phyloP scores from a whole-genome alignment of 228 moss, liverwort and hornwort species.

The Sphagnum fallax region DNA sequence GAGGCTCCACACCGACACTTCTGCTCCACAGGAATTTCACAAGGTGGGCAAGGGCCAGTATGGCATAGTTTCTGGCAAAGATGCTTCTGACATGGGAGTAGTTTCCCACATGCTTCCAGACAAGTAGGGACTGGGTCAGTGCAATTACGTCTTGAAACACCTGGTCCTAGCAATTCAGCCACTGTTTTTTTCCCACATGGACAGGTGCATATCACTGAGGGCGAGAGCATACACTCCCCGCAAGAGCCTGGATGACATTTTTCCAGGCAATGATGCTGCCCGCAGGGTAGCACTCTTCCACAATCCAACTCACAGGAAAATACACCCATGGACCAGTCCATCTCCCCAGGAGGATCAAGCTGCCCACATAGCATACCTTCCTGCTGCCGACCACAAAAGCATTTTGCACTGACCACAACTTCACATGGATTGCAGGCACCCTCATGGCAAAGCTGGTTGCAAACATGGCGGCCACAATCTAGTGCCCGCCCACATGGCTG shows the following conservation, averaged over 20 bases:
- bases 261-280: slow-evolving; percentile 70
- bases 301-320: slow-evolving; percentile 76
- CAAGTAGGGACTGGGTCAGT: slow-evolving; percentile 79
- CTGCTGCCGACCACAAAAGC: slow-evolving; percentile 72
- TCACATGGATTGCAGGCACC: slow-evolving; percentile 65
- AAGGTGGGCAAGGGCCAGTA: slow-evolving; percentile 59
- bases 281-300: slow-evolving; percentile 55
- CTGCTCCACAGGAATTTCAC: slow-evolving; percentile 69
- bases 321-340: slow-evolving; percentile 49
- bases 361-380: slow-evolving; percentile 63
- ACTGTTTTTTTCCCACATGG: slow-evolving; percentile 81
- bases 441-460: slow-evolving; percentile 70
- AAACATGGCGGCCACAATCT: slow-evolving; percentile 78
- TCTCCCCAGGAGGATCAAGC: slow-evolving; percentile 67
- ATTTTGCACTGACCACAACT: slow-evolving; percentile 57
- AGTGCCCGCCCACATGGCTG: slow-evolving; percentile 62
- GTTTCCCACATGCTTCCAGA: slow-evolving; percentile 57
- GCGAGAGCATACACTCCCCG: slow-evolving; percentile 86
- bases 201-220: slow-evolving; percentile 64
- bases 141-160: slow-evolving; percentile 41
- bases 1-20: slow-evolving; percentile 82
- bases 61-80: slow-evolving; percentile 70
- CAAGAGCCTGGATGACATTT: slow-evolving; percentile 88
- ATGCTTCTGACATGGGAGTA: slow-evolving; percentile 57
- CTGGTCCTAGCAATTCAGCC: slow-evolving; percentile 26